Evolutionary conservation across 1,139 yeast species (phyloP).

Genomic region (Suhomyces kunorum): DNA sequence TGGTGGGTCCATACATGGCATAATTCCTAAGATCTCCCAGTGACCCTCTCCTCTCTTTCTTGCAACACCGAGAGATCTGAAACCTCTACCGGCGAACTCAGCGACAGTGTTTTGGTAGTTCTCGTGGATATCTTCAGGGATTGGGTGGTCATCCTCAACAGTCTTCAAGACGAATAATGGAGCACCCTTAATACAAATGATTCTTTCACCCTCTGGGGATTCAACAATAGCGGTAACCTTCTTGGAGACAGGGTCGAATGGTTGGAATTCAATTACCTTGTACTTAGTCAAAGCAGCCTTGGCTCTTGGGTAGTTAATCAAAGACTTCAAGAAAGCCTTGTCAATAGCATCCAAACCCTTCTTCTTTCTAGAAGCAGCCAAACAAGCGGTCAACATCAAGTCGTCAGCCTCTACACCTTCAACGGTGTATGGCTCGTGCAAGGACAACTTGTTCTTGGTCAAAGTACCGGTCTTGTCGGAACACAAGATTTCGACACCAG

Average conservation of each 20-base stretch:
- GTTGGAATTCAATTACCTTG: constrained; percentile 94
- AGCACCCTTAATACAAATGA: constrained; percentile 97
- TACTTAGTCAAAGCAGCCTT: constrained; percentile 93
- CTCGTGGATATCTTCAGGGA: constrained; percentile 93
- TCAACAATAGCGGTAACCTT: constrained; percentile 93
- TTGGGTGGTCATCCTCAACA: constrained; percentile 95
- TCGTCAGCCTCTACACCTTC: constrained; percentile 98
- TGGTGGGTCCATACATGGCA: constrained; percentile 99
- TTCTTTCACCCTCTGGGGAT: constrained; percentile 95
- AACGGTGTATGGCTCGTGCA: constrained; percentile 98
- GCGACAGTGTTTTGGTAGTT: constrained; percentile 96
- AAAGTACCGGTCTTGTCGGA: constrained; percentile 99
- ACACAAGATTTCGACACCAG: constrained; percentile 99
- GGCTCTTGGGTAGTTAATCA: constrained; percentile 86
- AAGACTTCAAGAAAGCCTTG: constrained; percentile 93
- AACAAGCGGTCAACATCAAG: constrained; percentile 95
- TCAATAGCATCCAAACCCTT: constrained; percentile 98
- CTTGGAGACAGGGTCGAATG: constrained; percentile 97
- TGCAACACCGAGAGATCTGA: constrained; percentile 98
- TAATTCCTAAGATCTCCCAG: constrained; percentile 97
- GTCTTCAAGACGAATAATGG: constrained; percentile 93
- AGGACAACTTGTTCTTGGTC: constrained; percentile 95
- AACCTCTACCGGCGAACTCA: constrained; percentile 97
- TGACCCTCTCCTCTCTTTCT: constrained; percentile 99
- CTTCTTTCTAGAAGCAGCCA: constrained; percentile 98